These are phyloP conservation scores for Aspergillus fumigatus DNA, from an alignment of 2,329 filamentous ascomycete species.

Conservation along the genomic window DNA sequence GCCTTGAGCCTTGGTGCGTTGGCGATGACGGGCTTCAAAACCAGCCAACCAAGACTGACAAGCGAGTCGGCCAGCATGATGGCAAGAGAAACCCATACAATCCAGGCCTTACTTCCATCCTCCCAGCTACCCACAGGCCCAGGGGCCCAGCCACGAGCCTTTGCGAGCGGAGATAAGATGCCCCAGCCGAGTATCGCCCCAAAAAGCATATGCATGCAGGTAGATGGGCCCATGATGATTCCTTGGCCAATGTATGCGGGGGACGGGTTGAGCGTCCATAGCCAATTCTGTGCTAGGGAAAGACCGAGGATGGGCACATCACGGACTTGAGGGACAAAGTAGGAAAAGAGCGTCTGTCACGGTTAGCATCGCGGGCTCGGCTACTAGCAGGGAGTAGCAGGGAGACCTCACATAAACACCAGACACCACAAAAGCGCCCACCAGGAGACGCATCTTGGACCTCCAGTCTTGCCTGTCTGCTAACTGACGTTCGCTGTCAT, in stretches of 20 bases:
- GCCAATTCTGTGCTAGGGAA: slow-evolving; percentile 70
- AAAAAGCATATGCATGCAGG: slow-evolving; percentile 90
- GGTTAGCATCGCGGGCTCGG: slow-evolving; percentile 10
- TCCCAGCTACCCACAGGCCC: slow-evolving; percentile 86
- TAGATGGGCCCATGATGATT: slow-evolving; percentile 96
- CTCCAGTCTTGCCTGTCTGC: slow-evolving; percentile 53
- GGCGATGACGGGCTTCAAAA: slow-evolving; percentile 58
- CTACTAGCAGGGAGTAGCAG: slow-evolving; percentile 13
- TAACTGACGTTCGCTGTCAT: slow-evolving; percentile 25
- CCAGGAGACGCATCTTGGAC: slow-evolving; percentile 56
- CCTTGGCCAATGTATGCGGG: slow-evolving; percentile 97
- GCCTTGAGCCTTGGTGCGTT: slow-evolving; percentile 38
- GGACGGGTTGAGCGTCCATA: slow-evolving; percentile 94
- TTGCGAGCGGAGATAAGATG: slow-evolving; percentile 82
- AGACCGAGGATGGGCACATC: slow-evolving; percentile 83
- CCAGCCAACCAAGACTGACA: slow-evolving; percentile 77
- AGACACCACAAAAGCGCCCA: slow-evolving; percentile 57
- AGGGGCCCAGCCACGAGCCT: slow-evolving; percentile 80
- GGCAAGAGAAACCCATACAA: slow-evolving; percentile 90
- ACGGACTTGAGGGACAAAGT: slow-evolving; percentile 81
- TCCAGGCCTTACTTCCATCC: slow-evolving; percentile 93
- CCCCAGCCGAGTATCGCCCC: slow-evolving; percentile 90
- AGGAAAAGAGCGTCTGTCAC: slow-evolving; percentile 73
- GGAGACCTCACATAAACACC: slow-evolving; percentile 46
- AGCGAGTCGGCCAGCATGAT: slow-evolving; percentile 96